Evolutionary conservation across 768 basidiomycete species (phyloP).

Genomic region (Lactarius pseudohatsudake): DNA sequence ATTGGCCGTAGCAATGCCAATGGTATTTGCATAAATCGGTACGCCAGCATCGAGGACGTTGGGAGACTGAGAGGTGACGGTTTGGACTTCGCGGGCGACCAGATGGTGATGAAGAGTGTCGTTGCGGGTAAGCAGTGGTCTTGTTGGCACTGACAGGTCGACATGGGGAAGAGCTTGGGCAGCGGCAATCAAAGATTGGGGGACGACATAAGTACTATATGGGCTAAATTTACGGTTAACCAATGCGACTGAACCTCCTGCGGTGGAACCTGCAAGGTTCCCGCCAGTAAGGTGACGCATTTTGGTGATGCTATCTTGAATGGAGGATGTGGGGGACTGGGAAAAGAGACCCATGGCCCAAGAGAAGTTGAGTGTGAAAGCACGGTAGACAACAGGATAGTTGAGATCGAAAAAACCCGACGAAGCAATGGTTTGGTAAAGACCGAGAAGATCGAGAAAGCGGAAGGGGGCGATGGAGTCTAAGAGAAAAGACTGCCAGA

Average conservation of each 20-base stretch:
- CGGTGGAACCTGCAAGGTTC: constrained; percentile 56
- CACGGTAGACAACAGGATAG: constrained; percentile 80
- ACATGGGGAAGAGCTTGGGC: constrained; percentile 29
- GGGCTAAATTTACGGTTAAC: constrained; percentile 83
- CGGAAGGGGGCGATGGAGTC: constrained; percentile 68
- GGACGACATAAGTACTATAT: constrained; percentile 48
- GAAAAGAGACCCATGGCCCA: constrained; percentile 83
- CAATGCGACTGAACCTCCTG: constrained; percentile 63
- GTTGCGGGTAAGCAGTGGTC: neutral
- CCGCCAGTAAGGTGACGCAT: constrained; percentile 87
- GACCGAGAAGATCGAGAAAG: constrained; percentile 75
- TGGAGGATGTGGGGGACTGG: constrained; percentile 48
- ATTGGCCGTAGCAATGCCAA: constrained; percentile 81
- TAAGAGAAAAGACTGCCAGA: constrained; percentile 56
- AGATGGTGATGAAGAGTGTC: constrained; percentile 10
- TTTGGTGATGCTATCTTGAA: constrained; percentile 76
- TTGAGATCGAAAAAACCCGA: constrained; percentile 81
- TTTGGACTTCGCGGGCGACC: constrained; percentile 49
- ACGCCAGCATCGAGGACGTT: constrained; percentile 79
- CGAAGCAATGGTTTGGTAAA: constrained; percentile 83
- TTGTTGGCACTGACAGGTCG: constrained; percentile 23
- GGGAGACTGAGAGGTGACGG: constrained; percentile 58
- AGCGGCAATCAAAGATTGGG: constrained; percentile 18
- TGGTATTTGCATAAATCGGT: constrained; percentile 75
- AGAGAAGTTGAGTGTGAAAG: constrained; percentile 82